Conservation (phyloP, 108 stramenopile species). For the Nitzschia sp. region DNA sequence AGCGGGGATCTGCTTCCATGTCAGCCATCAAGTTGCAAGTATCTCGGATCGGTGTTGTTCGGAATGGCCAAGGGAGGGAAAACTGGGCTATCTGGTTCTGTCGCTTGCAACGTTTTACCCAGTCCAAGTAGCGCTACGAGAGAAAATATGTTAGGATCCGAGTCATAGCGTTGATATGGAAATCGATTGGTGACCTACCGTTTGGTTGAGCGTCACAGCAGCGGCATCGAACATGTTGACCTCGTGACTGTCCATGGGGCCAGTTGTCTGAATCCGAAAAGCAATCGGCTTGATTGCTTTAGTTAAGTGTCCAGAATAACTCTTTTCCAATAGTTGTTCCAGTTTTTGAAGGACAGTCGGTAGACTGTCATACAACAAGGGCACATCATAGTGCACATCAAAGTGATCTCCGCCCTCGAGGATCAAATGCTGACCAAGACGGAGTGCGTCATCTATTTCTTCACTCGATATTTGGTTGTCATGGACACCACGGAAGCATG, state of each 20-base stretch:
- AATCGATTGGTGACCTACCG: slow-evolving; percentile 1
- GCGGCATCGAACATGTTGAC: slow-evolving; percentile 11
- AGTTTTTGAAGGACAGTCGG: slow-evolving; percentile 19
- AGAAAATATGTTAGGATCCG: not conserved
- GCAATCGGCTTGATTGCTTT: slow-evolving; percentile 37
- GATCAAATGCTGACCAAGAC: slow-evolving; percentile 38
- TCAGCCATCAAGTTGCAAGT: slow-evolving; percentile 45
- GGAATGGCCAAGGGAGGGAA: slow-evolving; percentile 41
- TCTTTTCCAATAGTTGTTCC: slow-evolving; percentile 11
- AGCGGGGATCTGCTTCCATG: slow-evolving; percentile 42
- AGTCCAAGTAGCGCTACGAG: slow-evolving; percentile 23
- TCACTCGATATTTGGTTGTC: slow-evolving; percentile 28
- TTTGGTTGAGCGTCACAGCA: slow-evolving; percentile 33
- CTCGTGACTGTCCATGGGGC: slow-evolving; percentile 41
- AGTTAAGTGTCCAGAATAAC: not conserved
- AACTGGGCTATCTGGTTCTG: slow-evolving; percentile 36
- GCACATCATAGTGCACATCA: slow-evolving; percentile 41
- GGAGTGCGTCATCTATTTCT: slow-evolving; percentile 29
- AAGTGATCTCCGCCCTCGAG: slow-evolving; percentile 46
- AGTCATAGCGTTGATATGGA: too few relatives aligned
- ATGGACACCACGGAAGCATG: slow-evolving; percentile 57
- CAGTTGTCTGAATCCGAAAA: slow-evolving; percentile 44
- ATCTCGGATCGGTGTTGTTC: slow-evolving; percentile 35
- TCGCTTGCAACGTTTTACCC: slow-evolving; percentile 28
- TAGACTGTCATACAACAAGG: slow-evolving; percentile 13